Evolutionary conservation across 129 eudicot species (phyloP).

Genomic region (Gnaphalium uliginosum): DNA sequence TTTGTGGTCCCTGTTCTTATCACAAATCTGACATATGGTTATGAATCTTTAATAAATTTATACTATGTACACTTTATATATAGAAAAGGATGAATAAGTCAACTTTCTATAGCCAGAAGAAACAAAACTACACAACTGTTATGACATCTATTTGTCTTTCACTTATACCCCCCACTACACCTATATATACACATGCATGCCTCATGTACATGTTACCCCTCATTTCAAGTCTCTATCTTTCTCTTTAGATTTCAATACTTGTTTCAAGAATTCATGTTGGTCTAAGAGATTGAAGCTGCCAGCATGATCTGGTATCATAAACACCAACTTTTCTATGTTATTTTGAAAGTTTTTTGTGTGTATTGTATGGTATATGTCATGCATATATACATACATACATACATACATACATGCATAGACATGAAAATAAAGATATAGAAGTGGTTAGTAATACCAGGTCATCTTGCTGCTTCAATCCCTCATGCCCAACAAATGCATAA

Average conservation of each 20-base stretch:
- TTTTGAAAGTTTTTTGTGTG: not conserved
- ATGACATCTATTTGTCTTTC: not conserved
- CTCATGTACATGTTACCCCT: constrained; percentile 12
- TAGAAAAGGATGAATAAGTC: constrained; percentile 7
- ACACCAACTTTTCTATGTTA: not conserved
- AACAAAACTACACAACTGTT: constrained; percentile 18
- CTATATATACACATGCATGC: constrained; percentile 7
- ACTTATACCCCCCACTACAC: not conserved
- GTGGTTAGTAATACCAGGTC: constrained; percentile 33
- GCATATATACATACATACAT: not conserved
- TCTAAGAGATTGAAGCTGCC: constrained; percentile 72
- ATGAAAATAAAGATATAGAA: not conserved
- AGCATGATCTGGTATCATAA: constrained; percentile 55
- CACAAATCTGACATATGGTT: constrained; percentile 24
- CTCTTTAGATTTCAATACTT: not conserved
- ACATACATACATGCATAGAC: not conserved
- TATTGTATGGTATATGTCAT: not conserved
- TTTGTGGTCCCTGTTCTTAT: constrained; percentile 24
- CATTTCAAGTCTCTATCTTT: constrained; percentile 8
- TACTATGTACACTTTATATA: constrained; percentile 3
- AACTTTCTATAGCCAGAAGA: constrained; percentile 11
- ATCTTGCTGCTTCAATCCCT: constrained; percentile 52
- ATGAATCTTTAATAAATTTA: not conserved
- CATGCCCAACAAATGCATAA: constrained; percentile 10
- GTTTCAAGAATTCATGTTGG: constrained; percentile 31